Evolutionary conservation across 2,329 filamentous ascomycete genomes (phyloP), one percentile per base, ranked within the genome.

Genomic region (Alternaria incomplexa): DNA sequence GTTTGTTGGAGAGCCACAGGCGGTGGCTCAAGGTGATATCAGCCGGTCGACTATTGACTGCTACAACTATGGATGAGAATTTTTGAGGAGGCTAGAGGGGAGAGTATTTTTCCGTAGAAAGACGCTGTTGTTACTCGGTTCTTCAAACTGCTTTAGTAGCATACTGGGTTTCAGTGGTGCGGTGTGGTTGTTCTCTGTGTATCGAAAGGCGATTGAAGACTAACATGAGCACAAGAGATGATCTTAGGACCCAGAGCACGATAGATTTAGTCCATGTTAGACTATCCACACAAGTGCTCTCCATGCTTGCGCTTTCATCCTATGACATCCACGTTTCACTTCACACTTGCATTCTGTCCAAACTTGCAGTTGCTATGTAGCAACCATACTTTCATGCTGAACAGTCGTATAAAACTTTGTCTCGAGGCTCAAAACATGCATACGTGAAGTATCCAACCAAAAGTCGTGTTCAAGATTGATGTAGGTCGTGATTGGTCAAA

Each of bases 401-500:
- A 40, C 11, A 11, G 8, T 40, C 9, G 9, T 11, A 11, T 0
- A 17, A 3, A 11, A 5, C 4, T 9, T 40, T 40, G 8, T 17
- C n/a, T 11, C 0, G 20, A 32, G 7, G 8, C 12, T 22, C 28
- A 28, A 11, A 51, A 36, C 17, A 51, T 9, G 15, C 32, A 20
- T 52, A 5, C 22, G 43, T 22, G 23, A 20, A 40, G 13, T 7
- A 7, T 32, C 32, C 32, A 23, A 25, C 40, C 47, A 48, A 15
- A 26, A 40, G 15, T 23, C 9, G 48, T 22, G 58, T 10, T 8
- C 43, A 23, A 26, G 9, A 22, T 7, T 30, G 20, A 20, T 48
- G 36, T 11, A 26, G 58, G 13, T 20, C 44, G n/a, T 69, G 62
- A 71, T 71, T 69, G 65, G 67, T 20, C 47, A 22, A 12, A 10